These are phyloP conservation scores for Yamadazyma sp. DNA, from an alignment of 1,139 yeast species.

Conservation along the genomic window DNA sequence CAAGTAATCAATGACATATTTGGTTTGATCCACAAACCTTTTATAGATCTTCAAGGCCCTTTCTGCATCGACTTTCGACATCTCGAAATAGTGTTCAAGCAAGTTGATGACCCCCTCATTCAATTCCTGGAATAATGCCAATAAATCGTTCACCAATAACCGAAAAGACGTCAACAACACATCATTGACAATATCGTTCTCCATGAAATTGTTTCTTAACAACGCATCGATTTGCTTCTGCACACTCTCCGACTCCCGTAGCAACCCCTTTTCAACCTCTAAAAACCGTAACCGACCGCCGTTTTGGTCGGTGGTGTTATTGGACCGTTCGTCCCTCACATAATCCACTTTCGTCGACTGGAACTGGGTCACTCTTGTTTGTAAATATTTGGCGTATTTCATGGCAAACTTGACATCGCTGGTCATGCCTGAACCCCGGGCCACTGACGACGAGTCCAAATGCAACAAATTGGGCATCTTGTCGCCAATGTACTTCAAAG, in stretches of 20 bases:
- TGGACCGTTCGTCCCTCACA: slow-evolving; percentile 66
- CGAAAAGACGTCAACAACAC: slow-evolving; percentile 81
- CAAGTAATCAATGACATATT: slow-evolving; percentile 81
- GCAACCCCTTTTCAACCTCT: slow-evolving; percentile 74
- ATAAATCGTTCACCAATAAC: slow-evolving; percentile 79
- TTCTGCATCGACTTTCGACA: slow-evolving; percentile 82
- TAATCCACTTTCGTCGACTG: slow-evolving; percentile 68
- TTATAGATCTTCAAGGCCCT: slow-evolving; percentile 82
- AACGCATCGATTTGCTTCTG: slow-evolving; percentile 77
- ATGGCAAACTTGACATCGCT: slow-evolving; percentile 62
- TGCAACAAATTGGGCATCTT: slow-evolving; percentile 61
- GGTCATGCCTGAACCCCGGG: slow-evolving; percentile 33
- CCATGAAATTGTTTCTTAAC: slow-evolving; percentile 70
- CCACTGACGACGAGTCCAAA: slow-evolving; percentile 30
- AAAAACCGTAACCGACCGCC: slow-evolving; percentile 67
- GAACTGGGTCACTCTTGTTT: slow-evolving; percentile 67
- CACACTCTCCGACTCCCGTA: slow-evolving; percentile 83
- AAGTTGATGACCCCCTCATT: slow-evolving; percentile 95
- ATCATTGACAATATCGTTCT: slow-evolving; percentile 79
- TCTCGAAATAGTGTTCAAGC: slow-evolving; percentile 91
- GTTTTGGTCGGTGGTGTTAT: slow-evolving; percentile 41
- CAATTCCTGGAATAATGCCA: slow-evolving; percentile 80
- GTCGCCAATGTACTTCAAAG: slow-evolving; percentile 62
- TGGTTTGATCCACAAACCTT: slow-evolving; percentile 81
- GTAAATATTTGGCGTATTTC: slow-evolving; percentile 72